Evolutionary conservation across 73 alveolate species (phyloP), one percentile per base, ranked within the genome.

Genomic region (Blepharisma japonicum): DNA sequence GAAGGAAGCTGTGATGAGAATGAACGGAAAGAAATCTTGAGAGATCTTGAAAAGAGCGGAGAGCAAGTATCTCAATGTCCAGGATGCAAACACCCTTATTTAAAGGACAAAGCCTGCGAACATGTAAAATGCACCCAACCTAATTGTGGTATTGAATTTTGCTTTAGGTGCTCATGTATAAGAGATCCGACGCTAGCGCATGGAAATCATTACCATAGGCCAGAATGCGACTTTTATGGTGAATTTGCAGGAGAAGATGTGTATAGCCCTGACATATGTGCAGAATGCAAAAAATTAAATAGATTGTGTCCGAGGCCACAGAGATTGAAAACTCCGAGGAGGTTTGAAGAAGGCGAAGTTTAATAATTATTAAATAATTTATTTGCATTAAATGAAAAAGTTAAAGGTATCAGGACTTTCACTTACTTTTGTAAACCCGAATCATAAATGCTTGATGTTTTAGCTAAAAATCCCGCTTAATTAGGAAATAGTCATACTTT

Each of bases 191-290:
- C 66, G 2, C 5, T 70, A 70, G 70, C 6, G 9, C 80, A 70
- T 70, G 56, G 68, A n/a, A 70, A 70, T 45, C 66, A 45, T 70
- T 70, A 70, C 5, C 80, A 70, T 70, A 18, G 80, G 14, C 32
- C 23, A 45, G 80, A 70, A 11, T 70, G 80, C 5, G 5, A 25
- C 14, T 70, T 70, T 47, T 5, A 70, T 70, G 20, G 32, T 38
- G 61, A 25, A 39, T 45, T 1, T 70, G 5, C 0, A 2, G 80
- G 80, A n/a, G 77, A 9, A 14, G 80, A 70, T 70, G 27, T 32
- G 42, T 32, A 39, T 9, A 38, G 11, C 2, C n/a, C 42, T 70
- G 61, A 70, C 2, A 45, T 2, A 14, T 70, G 80, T 4, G 5
- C 2, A 39, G 61, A 45, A 5, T 70, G 80, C 46, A 70, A 70